A percentile compares a stretch with the other conserved stretches of the same genome.
Evolutionary conservation across 306 rosid species (phyloP).

Genomic region (Quercus berberidifolia): DNA sequence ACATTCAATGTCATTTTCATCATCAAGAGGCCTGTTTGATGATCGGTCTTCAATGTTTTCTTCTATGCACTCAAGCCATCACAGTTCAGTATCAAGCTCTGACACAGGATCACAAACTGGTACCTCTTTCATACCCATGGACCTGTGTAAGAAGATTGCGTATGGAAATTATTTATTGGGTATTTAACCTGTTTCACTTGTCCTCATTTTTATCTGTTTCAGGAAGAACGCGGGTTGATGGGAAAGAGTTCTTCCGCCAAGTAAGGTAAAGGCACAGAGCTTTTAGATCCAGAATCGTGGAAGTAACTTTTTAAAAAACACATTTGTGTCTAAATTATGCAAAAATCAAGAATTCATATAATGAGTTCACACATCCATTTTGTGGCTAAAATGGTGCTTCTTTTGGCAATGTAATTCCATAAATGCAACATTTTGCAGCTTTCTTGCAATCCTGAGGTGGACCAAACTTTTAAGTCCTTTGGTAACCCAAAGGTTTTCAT

Average conservation of each 20-base stretch:
- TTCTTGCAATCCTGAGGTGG: neutral
- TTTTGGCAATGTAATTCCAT: neutral
- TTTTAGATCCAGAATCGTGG: neutral
- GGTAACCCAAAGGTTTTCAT: neutral
- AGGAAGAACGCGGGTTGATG: constrained; percentile 89
- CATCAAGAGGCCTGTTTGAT: constrained; percentile 65
- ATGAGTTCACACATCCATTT: neutral
- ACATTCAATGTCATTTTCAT: constrained; percentile 61
- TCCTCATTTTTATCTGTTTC: constrained; percentile 15
- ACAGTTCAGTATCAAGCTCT: constrained; percentile 43
- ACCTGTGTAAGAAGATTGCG: neutral
- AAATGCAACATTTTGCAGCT: neutral
- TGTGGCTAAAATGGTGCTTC: neutral
- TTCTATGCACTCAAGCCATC: constrained; percentile 31
- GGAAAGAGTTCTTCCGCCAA: constrained; percentile 95
- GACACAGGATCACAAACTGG: constrained; percentile 58
- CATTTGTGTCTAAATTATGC: neutral
- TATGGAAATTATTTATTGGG: neutral
- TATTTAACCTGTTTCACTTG: neutral
- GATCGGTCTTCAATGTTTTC: constrained; percentile 54
- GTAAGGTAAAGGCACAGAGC: constrained; percentile 61
- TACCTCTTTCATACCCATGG: constrained; percentile 26
- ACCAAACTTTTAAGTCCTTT: neutral
- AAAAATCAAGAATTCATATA: neutral
- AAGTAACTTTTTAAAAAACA: neutral